Percentiles rank a stretch among this genome's conserved stretches.
These are phyloP conservation scores for Allium cepa DNA, from an alignment of 106 monocot genomes.

Conservation along the genomic window DNA sequence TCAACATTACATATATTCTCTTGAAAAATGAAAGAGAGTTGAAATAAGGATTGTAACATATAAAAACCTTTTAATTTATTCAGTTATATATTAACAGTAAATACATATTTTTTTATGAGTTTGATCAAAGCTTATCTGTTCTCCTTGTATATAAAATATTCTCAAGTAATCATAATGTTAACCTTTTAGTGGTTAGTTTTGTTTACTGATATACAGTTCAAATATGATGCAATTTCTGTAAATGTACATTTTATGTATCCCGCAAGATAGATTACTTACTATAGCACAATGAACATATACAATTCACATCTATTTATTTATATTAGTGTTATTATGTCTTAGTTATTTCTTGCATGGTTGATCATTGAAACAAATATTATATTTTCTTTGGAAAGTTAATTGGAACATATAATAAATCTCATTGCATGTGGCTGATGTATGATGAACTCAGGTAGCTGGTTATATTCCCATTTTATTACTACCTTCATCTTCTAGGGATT, in stretches of 20 bases:
- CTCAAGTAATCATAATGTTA: no score
- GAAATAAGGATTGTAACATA: no score
- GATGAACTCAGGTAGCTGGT: not conserved
- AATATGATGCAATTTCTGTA: not conserved
- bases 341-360: not conserved
- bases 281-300: not conserved
- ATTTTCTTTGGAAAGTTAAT: not conserved
- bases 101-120: no score
- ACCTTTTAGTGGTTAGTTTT: not conserved
- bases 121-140: no score
- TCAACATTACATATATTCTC: not conserved
- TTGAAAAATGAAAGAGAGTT: not conserved
- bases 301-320: no score
- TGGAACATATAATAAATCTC: not conserved
- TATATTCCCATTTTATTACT: not conserved
- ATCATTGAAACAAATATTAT: not conserved
- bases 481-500: slow-evolving; percentile 7
- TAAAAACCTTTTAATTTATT: no score
- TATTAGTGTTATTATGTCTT: not conserved
- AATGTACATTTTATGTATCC: not conserved
- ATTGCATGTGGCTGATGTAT: not conserved
- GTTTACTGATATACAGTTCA: not conserved
- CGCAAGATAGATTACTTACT: not conserved
- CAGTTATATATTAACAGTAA: no score
- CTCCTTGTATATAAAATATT: no score